Base-by-base conservation (phyloP, 441 rosid genomes). In the Iberis amara region DNA sequence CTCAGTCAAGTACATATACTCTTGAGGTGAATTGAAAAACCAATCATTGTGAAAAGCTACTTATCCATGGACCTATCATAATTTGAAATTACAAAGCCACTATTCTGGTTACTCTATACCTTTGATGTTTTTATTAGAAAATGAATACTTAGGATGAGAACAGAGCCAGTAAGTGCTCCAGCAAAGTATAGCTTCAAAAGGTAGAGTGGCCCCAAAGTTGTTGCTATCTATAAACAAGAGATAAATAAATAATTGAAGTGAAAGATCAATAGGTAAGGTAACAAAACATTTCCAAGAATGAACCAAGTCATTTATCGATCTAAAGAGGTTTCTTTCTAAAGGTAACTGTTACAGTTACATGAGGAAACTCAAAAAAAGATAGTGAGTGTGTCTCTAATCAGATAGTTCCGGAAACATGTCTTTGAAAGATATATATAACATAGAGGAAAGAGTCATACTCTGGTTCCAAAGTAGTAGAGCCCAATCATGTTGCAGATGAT, bases 401-500 rank as follows among this genome's bases (percentile, higher is more conserved):
- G 49, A 21, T 41, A 10, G 12, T 7, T 47, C 37, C 1, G 3
- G 21, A 18, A 42, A 33, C 3, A 41, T 27, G 6, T 6, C n/a
- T 26, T 53, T 23, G 38, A 6, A 32, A 30, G 8, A 6, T 30
- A 6, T 2, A 28, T 3, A 30, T 7, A 5, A 2, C 44, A 69
- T 1, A 18, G 21, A 50, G 51, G 14, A 48, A 8, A 55, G 28
- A 63, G 7, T 78, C 28, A 11, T 85, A 87, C 98, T 72, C 57
- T 80, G 49, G 60, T 58, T 39, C 96, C 90, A 5, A 90, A 90
- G 82, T 85, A 85, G 85, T 73, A 87, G 59, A 90, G 89, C 52
- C 82, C 90, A 39, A 85, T 37, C 90, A 85, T 85, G 77, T 90
- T 90, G n/a, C 70, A 59, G 11, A 76, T 11, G 53, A 81, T 38